phyloP scores from a whole-genome alignment of 1,284 basidiomycete genomes.

The Melanopsichium pennsylvanicum region DNA sequence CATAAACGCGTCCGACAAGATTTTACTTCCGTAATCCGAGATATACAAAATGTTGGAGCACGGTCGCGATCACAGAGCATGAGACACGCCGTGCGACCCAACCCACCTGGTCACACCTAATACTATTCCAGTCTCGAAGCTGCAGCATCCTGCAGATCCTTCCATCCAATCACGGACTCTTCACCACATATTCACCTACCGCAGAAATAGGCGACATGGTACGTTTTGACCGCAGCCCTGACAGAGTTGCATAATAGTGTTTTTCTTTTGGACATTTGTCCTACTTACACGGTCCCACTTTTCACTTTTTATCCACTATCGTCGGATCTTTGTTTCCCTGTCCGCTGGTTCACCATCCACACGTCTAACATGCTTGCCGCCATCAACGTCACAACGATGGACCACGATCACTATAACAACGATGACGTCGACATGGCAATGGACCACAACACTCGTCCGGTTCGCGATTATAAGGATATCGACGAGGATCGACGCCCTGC shows the following conservation, averaged over 20 bases:
- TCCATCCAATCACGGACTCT: background rate
- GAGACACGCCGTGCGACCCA: slow-evolving; percentile 12
- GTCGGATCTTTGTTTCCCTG: background rate
- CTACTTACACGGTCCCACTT: too few species aligned
- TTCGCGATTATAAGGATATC: slow-evolving; percentile 45
- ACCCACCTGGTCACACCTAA: background rate
- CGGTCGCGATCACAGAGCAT: slow-evolving; percentile 10
- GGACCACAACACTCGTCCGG: slow-evolving; percentile 20
- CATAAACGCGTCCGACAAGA: background rate
- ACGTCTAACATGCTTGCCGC: background rate
- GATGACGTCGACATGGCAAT: slow-evolving; percentile 8
- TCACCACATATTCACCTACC: too few species aligned
- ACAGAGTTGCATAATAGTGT: too few species aligned
- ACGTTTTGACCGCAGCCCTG: too few species aligned
- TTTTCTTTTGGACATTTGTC: too few species aligned
- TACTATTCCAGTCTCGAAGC: background rate
- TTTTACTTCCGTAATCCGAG: slow-evolving; percentile 9
- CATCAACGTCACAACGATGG: slow-evolving; percentile 18
- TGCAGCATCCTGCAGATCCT: slow-evolving; percentile 19
- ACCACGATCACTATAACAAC: slow-evolving; percentile 2
- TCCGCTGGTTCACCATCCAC: too few species aligned
- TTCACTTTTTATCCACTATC: too few species aligned
- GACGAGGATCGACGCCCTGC: slow-evolving; percentile 37
- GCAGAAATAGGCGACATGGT: too few species aligned
- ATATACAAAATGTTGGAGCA: too few species aligned